Percentiles rank a stretch among this genome's conserved stretches.
Evolutionary conservation across 1,284 basidiomycete species (phyloP).

Genomic region (Blastosporella zonata): DNA sequence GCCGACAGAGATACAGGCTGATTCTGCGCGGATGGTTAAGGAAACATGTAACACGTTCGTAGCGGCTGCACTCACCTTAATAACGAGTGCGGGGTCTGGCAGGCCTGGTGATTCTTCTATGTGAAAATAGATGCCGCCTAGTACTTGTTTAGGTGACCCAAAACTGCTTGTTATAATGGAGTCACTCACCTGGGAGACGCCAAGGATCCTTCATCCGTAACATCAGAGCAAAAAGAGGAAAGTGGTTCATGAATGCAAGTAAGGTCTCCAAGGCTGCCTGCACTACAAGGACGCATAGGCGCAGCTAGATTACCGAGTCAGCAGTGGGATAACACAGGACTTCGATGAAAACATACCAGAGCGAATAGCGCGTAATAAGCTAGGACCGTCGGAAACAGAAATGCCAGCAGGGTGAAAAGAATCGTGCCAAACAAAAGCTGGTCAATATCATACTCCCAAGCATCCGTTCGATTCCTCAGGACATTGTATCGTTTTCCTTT

Average conservation of each 20-base stretch:
- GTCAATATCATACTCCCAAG: constrained; percentile 90
- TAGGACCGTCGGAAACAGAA: constrained; percentile 87
- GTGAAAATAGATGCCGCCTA: constrained; percentile 37
- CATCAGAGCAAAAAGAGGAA: constrained; percentile 88
- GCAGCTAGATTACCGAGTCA: constrained; percentile 43
- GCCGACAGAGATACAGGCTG: constrained; percentile 39
- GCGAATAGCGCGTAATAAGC: constrained; percentile 87
- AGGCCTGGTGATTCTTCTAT: constrained; percentile 3
- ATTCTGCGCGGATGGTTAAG: constrained; percentile 30
- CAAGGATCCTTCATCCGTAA: constrained; percentile 83
- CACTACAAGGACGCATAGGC: constrained; percentile 54
- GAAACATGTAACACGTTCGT: background rate
- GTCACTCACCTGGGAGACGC: constrained; percentile 68
- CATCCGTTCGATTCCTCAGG: constrained; percentile 79
- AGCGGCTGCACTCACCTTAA: constrained; percentile 11
- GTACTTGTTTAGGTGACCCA: background rate
- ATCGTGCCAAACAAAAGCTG: constrained; percentile 94
- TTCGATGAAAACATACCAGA: constrained; percentile 39
- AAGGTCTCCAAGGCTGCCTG: constrained; percentile 63
- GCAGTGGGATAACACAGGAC: background rate
- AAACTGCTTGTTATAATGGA: background rate
- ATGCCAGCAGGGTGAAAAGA: constrained; percentile 88
- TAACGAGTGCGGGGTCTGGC: constrained; percentile 7
- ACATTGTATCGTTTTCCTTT: constrained; percentile 86
- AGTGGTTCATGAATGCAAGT: constrained; percentile 82